Percentiles rank a stretch among this genome's conserved stretches.
Conservation (phyloP, 352 stramenopile species). For the Pythium phragmiticola region DNA sequence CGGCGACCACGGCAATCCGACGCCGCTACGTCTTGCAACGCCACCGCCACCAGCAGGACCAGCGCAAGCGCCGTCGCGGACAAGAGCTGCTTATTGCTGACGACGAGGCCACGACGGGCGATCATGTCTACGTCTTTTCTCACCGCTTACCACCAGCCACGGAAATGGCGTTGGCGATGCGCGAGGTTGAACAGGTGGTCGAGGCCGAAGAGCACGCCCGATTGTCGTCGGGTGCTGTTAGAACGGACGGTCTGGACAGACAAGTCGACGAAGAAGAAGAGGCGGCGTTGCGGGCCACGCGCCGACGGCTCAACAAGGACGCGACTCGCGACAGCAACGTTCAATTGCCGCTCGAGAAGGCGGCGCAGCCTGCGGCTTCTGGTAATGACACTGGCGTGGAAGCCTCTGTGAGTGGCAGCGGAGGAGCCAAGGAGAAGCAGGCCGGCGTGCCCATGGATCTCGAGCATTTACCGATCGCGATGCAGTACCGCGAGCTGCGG, state of each 20-base stretch:
- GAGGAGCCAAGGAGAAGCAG: constrained; percentile 29
- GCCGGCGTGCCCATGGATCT: constrained; percentile 63
- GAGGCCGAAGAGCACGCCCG: constrained; percentile 83
- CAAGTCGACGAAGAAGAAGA: constrained; percentile 45
- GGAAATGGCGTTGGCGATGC: constrained; percentile 77
- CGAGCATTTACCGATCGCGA: constrained; percentile 80
- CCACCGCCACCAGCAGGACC: constrained; percentile 36
- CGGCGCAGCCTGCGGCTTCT: not conserved
- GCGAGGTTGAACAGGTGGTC: constrained; percentile 76
- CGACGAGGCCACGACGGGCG: constrained; percentile 24
- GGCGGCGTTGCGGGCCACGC: constrained; percentile 17
- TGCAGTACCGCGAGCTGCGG: constrained; percentile 93
- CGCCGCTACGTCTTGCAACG: constrained; percentile 35
- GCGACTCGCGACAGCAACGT: constrained; percentile 42
- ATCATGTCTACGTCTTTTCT: constrained; percentile 85
- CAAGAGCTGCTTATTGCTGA: constrained; percentile 12
- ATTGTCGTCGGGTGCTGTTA: constrained; percentile 77
- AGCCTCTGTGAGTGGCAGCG: constrained; percentile 1
- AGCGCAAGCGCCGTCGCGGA: constrained; percentile 29
- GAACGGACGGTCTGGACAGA: constrained; percentile 83
- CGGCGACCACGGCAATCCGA: constrained; percentile 64
- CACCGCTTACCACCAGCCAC: constrained; percentile 69
- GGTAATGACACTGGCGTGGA: constrained; percentile 5
- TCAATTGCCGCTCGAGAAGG: constrained; percentile 23
- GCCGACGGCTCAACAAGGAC: constrained; percentile 49